These are phyloP conservation scores for Daldinia decipiens DNA, from an alignment of 495 filamentous ascomycete species.

Conservation along the genomic window DNA sequence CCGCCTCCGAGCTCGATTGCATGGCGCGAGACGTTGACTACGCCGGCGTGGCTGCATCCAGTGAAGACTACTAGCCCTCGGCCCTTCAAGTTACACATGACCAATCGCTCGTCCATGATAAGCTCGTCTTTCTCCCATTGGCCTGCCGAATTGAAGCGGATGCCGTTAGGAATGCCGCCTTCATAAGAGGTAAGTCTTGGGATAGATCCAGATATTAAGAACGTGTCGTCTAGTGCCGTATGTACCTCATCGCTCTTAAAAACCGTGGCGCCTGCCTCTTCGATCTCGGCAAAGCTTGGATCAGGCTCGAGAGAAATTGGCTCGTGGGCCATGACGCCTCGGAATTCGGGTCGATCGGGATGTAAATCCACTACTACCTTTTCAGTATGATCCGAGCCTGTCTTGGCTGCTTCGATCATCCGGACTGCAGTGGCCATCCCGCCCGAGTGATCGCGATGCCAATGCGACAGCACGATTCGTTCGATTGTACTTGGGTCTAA, in stretches of 20 bases:
- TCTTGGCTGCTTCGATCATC: conserved; percentile 59
- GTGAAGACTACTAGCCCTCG: conserved; percentile 71
- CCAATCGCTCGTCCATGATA: conserved; percentile 68
- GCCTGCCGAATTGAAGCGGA: conserved; percentile 57
- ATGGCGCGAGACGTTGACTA: conserved; percentile 65
- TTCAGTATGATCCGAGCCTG: conserved; percentile 39
- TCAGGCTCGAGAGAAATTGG: conserved; percentile 67
- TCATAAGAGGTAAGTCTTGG: conserved; percentile 66
- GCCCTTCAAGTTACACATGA: conserved; percentile 67
- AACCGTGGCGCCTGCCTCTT: conserved; percentile 58
- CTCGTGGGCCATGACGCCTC: conserved; percentile 58
- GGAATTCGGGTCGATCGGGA: conserved; percentile 64
- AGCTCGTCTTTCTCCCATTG: conserved; percentile 66
- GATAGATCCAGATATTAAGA: conserved; percentile 68
- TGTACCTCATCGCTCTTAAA: conserved; percentile 59
- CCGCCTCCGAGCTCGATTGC: conserved; percentile 55
- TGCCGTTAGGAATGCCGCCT: conserved; percentile 59
- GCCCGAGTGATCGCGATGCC: conserved; percentile 72
- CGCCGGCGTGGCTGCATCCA: conserved; percentile 70
- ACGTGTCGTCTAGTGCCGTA: conserved; percentile 64
- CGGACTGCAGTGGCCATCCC: conserved; percentile 54
- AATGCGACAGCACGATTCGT: conserved; percentile 60
- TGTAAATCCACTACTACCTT: conserved; percentile 64
- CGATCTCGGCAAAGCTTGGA: conserved; percentile 65
- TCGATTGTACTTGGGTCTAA: conserved; percentile 55